Evolutionary conservation across 1,284 basidiomycete genomes (phyloP).

Genomic region (Cryptococcus maquisensis): DNA sequence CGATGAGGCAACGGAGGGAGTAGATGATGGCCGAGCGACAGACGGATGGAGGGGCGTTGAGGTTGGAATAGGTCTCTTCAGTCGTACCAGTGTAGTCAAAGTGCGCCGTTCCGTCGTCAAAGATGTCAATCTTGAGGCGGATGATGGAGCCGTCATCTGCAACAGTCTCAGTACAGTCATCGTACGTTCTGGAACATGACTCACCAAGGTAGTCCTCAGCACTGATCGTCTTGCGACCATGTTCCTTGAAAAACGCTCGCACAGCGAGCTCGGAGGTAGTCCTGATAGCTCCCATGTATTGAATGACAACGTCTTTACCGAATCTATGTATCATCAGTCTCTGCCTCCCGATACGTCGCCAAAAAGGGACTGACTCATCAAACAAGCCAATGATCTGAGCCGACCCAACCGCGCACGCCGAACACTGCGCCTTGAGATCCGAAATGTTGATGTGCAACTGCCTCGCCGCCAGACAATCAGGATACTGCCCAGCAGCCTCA

Average conservation of each 20-base stretch:
- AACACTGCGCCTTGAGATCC: conserved; percentile 27
- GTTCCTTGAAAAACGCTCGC: conserved; percentile 67
- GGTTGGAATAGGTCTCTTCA: conserved; percentile 60
- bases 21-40: conserved; percentile 93
- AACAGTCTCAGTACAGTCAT: not conserved
- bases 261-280: conserved; percentile 86
- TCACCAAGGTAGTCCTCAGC: conserved; percentile 30
- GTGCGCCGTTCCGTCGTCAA: conserved; percentile 73
- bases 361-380: conserved; percentile 19
- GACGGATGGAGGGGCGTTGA: conserved; percentile 66
- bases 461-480: conserved; percentile 6
- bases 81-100: conserved; percentile 88
- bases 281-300: conserved; percentile 81
- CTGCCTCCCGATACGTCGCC: no score
- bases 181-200: not conserved
- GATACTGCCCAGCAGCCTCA: conserved; percentile 53
- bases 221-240: conserved; percentile 66
- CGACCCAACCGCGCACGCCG: conserved; percentile 39
- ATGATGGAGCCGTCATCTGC: conserved; percentile 38
- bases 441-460: conserved; percentile 10
- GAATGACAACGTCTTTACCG: conserved; percentile 52
- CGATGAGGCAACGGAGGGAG: conserved; percentile 85
- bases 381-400: conserved; percentile 36
- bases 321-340: not conserved
- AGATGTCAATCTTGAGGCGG: conserved; percentile 70